Base-by-base conservation (phyloP, 2,329 filamentous ascomycete species). In the Stemphylium lycopersici region DNA sequence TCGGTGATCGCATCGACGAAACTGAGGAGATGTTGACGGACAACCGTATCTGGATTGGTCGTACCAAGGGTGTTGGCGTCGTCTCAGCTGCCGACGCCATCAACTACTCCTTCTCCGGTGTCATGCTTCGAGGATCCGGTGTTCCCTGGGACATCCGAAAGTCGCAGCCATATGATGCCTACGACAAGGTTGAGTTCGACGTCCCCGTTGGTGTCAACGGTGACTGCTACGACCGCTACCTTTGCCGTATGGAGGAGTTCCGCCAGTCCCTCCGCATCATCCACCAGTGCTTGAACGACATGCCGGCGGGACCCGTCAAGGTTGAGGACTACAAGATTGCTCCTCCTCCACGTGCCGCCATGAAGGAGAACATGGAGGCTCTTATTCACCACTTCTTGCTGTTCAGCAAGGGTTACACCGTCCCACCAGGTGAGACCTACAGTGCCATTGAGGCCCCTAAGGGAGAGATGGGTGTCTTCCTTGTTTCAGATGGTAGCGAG, bases 311-410 rank as follows among this genome's bases (percentile, higher is more conserved):
- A 24, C 95, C 95, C 47, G 86, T 98, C 74, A 90, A 93, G 66
- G 91, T 97, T 37, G 95, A 99, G 80, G 95, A 99, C 79, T 99
- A 98, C 87, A 99, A 99, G 86, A 86, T 99, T 71, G 90, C 91
- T 2, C 95, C 95, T 18, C 95, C 95, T 59, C 96, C 95, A n/a
- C 88, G 95, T 72, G 84, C 91, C 39, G 95, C 95, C 72, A 99
- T 99, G 95, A 99, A 99, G 86, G 95, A 99, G 86, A 99, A 99
- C 83, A 99, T 99, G 96, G 95, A 99, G 81, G 93, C 95, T 34
- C 86, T 99, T 38, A 99, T 99, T 75, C 95, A 99, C 81, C 95
- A 99, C 83, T 99, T 99, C 85, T 81, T 99, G 64, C 87, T 99
- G 48, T 99, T 93, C 83, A 98, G 93, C 77, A 99, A 99, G 85